Base-by-base conservation (phyloP, 805 yeast genomes). In the Yarrowia sp. region DNA sequence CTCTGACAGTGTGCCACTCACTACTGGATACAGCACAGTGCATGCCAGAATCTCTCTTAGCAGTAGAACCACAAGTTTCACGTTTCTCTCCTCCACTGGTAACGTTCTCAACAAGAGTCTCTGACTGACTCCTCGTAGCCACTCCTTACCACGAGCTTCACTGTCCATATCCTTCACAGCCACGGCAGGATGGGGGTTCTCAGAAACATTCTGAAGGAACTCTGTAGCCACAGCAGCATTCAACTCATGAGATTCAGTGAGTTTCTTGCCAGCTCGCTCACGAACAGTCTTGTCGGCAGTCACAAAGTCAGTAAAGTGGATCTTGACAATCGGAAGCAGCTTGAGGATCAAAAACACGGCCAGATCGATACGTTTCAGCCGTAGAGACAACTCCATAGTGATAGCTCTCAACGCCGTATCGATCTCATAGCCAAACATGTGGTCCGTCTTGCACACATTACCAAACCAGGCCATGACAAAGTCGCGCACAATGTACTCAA, bases 31-130 rank as follows among this genome's bases (percentile, higher is more conserved):
- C 10, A 90, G 67, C 0, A 91, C 83, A 64, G 83, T 81, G 28
- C 84, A 78, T 0, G 89, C 73, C 2, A 90, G 63, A 6, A 92
- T 78, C 69, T 92, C 97, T 42, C 86, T 77, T 0, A 87, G 70
- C 9, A 92, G 75, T 0, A 81, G 73, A 0, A 68, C 65, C 0
- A 84, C 85, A 3, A 86, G 78, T 0, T 78, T 78, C 9, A 88
- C 85, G 2, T 76, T 65, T 31, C 79, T 81, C 28, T 80, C 81
- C 8, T 71, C 69, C 3, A 71, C 70, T 0, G 86, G 80, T 0
- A 90, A 69, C 1, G 91, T 58, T 13, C 68, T 71, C 0, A 87
- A 86, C 0, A 89, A 68, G 1, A 87, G 62, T 31, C 74, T 72
- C 0, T 74, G 74, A 0, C 86, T 69, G 35, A 77, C 73, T 0